A percentile compares a stretch with the other conserved stretches of the same genome.
These are phyloP conservation scores for Neonothopanus nambi DNA, from an alignment of 1,284 basidiomycete genomes.

Conservation along the genomic window DNA sequence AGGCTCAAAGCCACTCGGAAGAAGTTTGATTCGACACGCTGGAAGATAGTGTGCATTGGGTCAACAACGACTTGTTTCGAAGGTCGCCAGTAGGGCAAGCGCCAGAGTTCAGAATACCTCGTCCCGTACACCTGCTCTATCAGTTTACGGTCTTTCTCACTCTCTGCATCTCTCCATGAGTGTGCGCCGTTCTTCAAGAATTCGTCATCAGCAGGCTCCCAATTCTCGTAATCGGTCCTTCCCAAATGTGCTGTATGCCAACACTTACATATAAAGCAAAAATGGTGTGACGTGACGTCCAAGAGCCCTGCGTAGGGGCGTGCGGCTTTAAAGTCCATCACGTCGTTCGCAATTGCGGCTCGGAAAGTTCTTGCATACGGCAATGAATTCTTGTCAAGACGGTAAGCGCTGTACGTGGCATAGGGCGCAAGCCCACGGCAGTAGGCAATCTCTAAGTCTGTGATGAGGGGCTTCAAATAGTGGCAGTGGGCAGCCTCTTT, in stretches of 20 bases:
- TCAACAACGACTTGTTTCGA: slow-evolving; percentile 1
- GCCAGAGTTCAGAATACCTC: neutral
- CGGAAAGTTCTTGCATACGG: neutral
- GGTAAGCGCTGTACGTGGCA: neutral
- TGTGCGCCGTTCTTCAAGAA: neutral
- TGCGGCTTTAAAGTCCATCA: slow-evolving; percentile 10
- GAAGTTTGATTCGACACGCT: neutral
- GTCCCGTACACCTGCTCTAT: slow-evolving; percentile 2
- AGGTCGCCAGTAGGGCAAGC: neutral
- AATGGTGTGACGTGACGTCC: slow-evolving; percentile 4
- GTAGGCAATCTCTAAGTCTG: slow-evolving; percentile 8
- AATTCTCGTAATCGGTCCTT: slow-evolving; percentile 5
- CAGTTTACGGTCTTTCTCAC: neutral
- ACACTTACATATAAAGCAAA: slow-evolving; percentile 4
- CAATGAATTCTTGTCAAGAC: neutral
- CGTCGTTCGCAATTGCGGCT: neutral
- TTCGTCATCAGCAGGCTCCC: neutral
- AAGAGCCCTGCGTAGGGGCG: slow-evolving; percentile 7
- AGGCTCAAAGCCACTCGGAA: neutral
- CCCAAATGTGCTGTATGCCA: neutral
- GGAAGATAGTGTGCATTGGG: slow-evolving; percentile 3
- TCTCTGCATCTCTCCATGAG: neutral
- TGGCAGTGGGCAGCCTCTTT: slow-evolving; percentile 8
- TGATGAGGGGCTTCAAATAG: slow-evolving; percentile 5
- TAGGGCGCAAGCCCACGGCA: neutral